phyloP scores from a whole-genome alignment of 371 early-diverging fungal species.

The Mucor indicus region DNA sequence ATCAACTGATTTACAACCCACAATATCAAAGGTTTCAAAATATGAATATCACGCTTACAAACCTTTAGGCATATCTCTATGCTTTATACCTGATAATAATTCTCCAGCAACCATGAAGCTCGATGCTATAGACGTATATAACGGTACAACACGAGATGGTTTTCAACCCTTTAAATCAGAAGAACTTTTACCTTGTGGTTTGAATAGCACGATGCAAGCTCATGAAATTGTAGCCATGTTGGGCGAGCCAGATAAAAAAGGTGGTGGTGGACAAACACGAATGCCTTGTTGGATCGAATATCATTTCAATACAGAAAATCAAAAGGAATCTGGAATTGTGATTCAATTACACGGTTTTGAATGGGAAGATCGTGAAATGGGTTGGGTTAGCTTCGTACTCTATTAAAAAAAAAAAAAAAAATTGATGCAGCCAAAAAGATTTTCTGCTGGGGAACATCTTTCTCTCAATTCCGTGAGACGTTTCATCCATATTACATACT shows the following conservation, averaged over 20 bases:
- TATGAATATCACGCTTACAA: slow-evolving; percentile 39
- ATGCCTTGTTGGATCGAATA: slow-evolving; percentile 53
- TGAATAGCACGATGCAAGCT: slow-evolving; percentile 28
- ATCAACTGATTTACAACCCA: slow-evolving; percentile 12
- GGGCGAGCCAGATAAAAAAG: slow-evolving; percentile 51
- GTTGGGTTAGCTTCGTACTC: slow-evolving; percentile 41
- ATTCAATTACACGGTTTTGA: slow-evolving; percentile 47
- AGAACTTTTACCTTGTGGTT: slow-evolving; percentile 25
- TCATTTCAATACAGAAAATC: slow-evolving; percentile 17
- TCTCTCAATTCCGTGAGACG: too few relatives aligned
- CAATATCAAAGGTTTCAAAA: slow-evolving; percentile 15
- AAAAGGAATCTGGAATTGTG: slow-evolving; percentile 28
- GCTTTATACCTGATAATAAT: slow-evolving; percentile 22
- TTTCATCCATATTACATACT: too few relatives aligned
- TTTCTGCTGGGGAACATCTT: too few relatives aligned
- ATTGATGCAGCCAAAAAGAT: too few relatives aligned
- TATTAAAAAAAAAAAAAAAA: slow-evolving; percentile 16
- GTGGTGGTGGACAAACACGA: slow-evolving; percentile 41
- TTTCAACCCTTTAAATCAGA: slow-evolving; percentile 22
- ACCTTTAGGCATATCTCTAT: slow-evolving; percentile 39
- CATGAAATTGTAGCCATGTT: slow-evolving; percentile 40
- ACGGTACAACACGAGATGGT: slow-evolving; percentile 39
- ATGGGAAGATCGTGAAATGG: slow-evolving; percentile 54
- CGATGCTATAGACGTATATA: slow-evolving; percentile 44
- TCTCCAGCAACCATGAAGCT: slow-evolving; percentile 11